phyloP scores from a whole-genome alignment of 805 yeast genomes.

The Sungouiozyma ichnusensis region DNA sequence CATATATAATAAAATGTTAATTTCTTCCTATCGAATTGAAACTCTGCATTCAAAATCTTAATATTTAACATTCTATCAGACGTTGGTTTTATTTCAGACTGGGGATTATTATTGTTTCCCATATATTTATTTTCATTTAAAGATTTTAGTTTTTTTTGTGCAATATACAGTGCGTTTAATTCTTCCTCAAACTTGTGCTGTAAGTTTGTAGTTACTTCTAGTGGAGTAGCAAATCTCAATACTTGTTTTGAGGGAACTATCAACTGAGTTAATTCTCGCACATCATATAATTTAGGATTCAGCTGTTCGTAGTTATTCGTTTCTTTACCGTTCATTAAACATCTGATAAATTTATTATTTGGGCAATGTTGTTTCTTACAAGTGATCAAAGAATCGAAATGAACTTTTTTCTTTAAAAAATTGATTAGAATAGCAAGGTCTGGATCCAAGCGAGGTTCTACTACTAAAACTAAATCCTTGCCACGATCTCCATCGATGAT shows the following conservation, averaged over 20 bases:
- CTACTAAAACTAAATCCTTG: constrained; percentile 62
- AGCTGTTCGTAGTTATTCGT: constrained; percentile 17
- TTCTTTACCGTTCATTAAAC: constrained; percentile 17
- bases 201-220: constrained; percentile 48
- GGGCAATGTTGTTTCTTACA: constrained; percentile 23
- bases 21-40: constrained; percentile 73
- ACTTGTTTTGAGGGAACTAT: constrained; percentile 73
- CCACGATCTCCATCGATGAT: constrained; percentile 81
- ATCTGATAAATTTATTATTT: constrained; percentile 19
- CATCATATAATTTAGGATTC: constrained; percentile 30
- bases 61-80: constrained; percentile 32
- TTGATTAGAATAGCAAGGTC: constrained; percentile 62
- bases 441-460: constrained; percentile 53
- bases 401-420: constrained; percentile 64
- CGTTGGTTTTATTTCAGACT: constrained; percentile 7
- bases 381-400: constrained; percentile 32
- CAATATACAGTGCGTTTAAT: constrained; percentile 57
- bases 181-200: constrained; percentile 61
- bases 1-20: constrained; percentile 61
- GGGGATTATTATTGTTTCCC: constrained; percentile 2
- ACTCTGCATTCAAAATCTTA: constrained; percentile 64
- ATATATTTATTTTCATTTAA: constrained; percentile 10
- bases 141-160: constrained; percentile 41
- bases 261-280: constrained; percentile 36
- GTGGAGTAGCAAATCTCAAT: constrained; percentile 62